Evolutionary conservation across 2,329 filamentous ascomycete species (phyloP).

Genomic region (Aureobasidium subglaciale): DNA sequence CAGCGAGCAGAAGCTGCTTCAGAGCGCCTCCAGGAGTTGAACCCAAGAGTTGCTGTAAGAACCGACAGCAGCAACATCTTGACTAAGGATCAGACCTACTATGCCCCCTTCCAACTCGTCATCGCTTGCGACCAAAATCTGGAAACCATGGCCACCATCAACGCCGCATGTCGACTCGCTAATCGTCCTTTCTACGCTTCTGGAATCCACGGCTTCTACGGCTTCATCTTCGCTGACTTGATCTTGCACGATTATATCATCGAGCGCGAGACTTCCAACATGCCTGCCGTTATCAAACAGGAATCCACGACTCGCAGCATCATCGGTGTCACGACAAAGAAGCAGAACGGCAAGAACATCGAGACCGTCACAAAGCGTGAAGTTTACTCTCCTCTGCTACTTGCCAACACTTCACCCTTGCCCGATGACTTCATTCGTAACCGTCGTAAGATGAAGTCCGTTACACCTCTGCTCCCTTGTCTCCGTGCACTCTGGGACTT

Average conservation of each 20-base stretch:
- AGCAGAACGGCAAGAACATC: constrained; percentile 58
- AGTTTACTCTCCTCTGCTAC: constrained; percentile 76
- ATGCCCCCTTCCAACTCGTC: constrained; percentile 70
- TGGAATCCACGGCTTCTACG: constrained; percentile 80
- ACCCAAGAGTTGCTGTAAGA: constrained; percentile 71
- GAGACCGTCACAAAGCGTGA: constrained; percentile 91
- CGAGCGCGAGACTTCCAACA: constrained; percentile 74
- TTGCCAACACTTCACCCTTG: constrained; percentile 74
- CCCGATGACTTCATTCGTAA: constrained; percentile 60
- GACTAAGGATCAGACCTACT: constrained; percentile 65
- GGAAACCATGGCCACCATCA: constrained; percentile 66
- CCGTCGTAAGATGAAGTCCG: constrained; percentile 60
- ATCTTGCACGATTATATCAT: constrained; percentile 86
- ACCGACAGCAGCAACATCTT: constrained; percentile 62
- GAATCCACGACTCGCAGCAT: constrained; percentile 77
- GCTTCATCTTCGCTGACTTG: constrained; percentile 90
- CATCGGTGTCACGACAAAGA: constrained; percentile 61
- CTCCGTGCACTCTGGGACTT: constrained; percentile 89
- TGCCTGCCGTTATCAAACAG: constrained; percentile 42
- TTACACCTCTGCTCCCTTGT: constrained; percentile 80
- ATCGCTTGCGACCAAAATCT: constrained; percentile 86
- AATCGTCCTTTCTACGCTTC: constrained; percentile 82
- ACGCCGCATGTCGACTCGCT: constrained; percentile 74
- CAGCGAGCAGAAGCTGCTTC: constrained; percentile 73
- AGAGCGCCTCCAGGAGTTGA: constrained; percentile 73